Percentiles rank a stretch among this genome's conserved stretches.
phyloP scores from a whole-genome alignment of 257 asterid genomes.

The Nicotiana tabacum region DNA sequence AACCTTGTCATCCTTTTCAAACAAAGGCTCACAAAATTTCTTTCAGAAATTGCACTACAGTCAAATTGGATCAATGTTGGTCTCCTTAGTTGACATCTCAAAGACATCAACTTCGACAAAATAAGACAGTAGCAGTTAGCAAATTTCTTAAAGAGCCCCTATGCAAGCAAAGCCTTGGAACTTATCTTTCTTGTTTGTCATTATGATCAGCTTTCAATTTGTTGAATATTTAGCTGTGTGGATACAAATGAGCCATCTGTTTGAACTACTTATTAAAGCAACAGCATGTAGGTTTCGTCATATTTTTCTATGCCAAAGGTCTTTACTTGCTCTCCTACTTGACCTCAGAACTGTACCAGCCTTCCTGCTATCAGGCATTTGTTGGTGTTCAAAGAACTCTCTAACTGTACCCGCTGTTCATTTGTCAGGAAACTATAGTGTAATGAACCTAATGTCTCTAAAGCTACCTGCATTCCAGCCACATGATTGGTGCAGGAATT shows the following conservation, averaged over 20 bases:
- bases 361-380: neutral
- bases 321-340: neutral
- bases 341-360: neutral
- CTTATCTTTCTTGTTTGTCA: neutral
- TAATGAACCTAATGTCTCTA: neutral
- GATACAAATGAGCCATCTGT: neutral
- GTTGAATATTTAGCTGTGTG: neutral
- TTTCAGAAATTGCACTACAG: neutral
- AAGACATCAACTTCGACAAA: neutral
- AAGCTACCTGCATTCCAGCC: neutral
- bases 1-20: neutral
- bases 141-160: neutral
- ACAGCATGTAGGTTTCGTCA: neutral
- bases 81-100: neutral
- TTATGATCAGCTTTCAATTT: neutral
- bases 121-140: neutral
- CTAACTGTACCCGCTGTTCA: neutral
- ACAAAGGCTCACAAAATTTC: neutral
- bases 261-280: neutral
- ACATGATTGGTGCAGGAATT: neutral
- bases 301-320: neutral
- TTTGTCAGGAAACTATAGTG: neutral
- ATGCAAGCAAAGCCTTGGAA: neutral
- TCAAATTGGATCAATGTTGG: neutral
- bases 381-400: neutral